These are phyloP conservation scores for Pleurotus salmoneostramineus DNA, from an alignment of 768 basidiomycete species.

Conservation along the genomic window DNA sequence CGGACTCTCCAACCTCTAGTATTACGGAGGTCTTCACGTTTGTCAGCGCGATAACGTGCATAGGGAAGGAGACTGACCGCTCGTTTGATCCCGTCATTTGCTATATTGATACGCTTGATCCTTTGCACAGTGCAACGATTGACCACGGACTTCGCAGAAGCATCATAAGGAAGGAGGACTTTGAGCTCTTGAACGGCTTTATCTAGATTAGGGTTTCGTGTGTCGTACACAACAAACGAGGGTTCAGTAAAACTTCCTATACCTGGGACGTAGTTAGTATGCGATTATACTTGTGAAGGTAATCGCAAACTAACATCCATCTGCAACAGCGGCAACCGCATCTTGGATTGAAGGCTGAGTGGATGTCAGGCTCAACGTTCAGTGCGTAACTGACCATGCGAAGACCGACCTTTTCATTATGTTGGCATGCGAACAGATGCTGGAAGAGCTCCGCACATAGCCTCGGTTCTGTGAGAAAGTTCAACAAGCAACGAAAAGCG, in stretches of 20 bases:
- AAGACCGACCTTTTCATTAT: slow-evolving; percentile 71
- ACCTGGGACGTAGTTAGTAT: slow-evolving; percentile 34
- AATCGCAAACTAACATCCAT: slow-evolving; percentile 43
- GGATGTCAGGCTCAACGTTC: background rate
- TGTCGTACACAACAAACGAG: slow-evolving; percentile 48
- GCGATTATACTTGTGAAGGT: no score
- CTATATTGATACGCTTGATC: slow-evolving; percentile 33
- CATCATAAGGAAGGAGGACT: slow-evolving; percentile 23
- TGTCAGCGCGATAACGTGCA: background rate
- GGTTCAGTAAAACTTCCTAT: slow-evolving; percentile 62
- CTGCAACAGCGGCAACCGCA: slow-evolving; percentile 57
- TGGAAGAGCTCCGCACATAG: slow-evolving; percentile 55
- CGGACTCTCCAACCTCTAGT: slow-evolving; percentile 53
- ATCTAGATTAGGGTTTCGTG: slow-evolving; percentile 40
- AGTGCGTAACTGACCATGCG: background rate
- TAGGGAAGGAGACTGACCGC: slow-evolving; percentile 33
- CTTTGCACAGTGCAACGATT: slow-evolving; percentile 40
- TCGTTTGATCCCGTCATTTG: slow-evolving; percentile 36
- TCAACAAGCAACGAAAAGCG: background rate
- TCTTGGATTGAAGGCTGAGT: slow-evolving; percentile 72
- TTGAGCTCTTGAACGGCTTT: slow-evolving; percentile 33
- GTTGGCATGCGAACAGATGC: slow-evolving; percentile 67
- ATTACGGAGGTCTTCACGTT: slow-evolving; percentile 34
- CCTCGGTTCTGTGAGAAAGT: slow-evolving; percentile 50
- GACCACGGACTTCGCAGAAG: slow-evolving; percentile 35